phyloP scores from a whole-genome alignment of 768 basidiomycete genomes.

The Rhodotorula babjevae region DNA sequence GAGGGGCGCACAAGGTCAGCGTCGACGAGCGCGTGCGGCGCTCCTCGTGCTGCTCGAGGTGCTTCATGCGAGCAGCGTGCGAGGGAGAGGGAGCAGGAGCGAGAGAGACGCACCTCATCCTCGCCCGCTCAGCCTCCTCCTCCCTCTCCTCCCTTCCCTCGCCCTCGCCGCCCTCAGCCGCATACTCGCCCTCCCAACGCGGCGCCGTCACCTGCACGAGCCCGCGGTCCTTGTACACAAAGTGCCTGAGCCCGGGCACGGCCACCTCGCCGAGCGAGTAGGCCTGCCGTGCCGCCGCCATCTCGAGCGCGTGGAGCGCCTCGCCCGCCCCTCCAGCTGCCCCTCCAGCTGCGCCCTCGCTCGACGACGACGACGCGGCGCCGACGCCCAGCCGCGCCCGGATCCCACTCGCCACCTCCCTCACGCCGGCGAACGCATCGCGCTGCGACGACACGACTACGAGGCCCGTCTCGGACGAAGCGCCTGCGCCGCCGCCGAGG shows the following conservation, averaged over 20 bases:
- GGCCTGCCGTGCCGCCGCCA: constrained; percentile 6
- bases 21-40: not conserved
- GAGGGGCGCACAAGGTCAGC: not conserved
- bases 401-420: constrained; percentile 67
- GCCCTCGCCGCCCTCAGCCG: constrained; percentile 51
- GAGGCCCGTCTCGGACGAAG: constrained; percentile 54
- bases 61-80: no score
- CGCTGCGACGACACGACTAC: constrained; percentile 55
- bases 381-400: constrained; percentile 45
- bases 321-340: no score
- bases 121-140: constrained; percentile 46
- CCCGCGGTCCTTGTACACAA: constrained; percentile 83
- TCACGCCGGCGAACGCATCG: constrained; percentile 73
- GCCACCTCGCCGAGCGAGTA: constrained; percentile 56
- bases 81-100: not conserved
- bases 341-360: no score
- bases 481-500: constrained; percentile 37
- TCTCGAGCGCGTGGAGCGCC: constrained; percentile 16
- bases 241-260: constrained; percentile 89
- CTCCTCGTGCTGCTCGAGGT: no score
- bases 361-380: constrained; percentile 53
- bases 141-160: constrained; percentile 49
- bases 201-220: constrained; percentile 87
- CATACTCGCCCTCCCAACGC: constrained; percentile 79
- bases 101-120: constrained; percentile 50